Evolutionary conservation across 441 rosid species (phyloP).

Genomic region (Pelargonium australe): DNA sequence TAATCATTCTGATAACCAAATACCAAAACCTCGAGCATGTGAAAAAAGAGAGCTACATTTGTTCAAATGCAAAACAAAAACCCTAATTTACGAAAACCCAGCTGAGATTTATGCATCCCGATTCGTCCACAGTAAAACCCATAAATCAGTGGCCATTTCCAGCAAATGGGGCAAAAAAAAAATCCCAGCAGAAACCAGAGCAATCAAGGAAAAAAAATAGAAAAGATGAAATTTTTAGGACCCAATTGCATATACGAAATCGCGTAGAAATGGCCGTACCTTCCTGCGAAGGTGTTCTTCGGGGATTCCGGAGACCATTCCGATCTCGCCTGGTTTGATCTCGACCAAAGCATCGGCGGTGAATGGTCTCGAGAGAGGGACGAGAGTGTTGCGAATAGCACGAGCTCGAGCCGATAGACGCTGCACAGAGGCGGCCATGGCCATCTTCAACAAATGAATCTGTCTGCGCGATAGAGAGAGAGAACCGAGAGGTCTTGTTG

Average conservation of each 20-base stretch:
- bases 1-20: conserved; percentile 4
- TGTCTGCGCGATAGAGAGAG: neutral
- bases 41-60: neutral
- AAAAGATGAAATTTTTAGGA: neutral
- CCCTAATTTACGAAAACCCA: neutral
- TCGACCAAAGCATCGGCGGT: conserved; percentile 28
- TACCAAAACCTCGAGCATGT: neutral
- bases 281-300: conserved; percentile 24
- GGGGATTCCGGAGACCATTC: conserved; percentile 28
- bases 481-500: neutral
- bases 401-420: conserved; percentile 37
- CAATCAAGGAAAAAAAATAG: neutral
- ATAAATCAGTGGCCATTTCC: neutral
- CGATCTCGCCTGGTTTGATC: conserved; percentile 25
- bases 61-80: neutral
- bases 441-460: conserved; percentile 37
- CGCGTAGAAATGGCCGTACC: conserved; percentile 9
- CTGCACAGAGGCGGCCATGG: conserved; percentile 46
- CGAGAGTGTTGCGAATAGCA: conserved; percentile 29
- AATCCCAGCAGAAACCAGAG: neutral
- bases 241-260: neutral
- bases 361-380: conserved; percentile 44
- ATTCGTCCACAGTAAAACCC: neutral
- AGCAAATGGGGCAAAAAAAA: neutral
- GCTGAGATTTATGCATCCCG: neutral